These are phyloP conservation scores for Aspergillus fijiensis DNA, from an alignment of 2,329 filamentous ascomycete genomes.

Conservation along the genomic window DNA sequence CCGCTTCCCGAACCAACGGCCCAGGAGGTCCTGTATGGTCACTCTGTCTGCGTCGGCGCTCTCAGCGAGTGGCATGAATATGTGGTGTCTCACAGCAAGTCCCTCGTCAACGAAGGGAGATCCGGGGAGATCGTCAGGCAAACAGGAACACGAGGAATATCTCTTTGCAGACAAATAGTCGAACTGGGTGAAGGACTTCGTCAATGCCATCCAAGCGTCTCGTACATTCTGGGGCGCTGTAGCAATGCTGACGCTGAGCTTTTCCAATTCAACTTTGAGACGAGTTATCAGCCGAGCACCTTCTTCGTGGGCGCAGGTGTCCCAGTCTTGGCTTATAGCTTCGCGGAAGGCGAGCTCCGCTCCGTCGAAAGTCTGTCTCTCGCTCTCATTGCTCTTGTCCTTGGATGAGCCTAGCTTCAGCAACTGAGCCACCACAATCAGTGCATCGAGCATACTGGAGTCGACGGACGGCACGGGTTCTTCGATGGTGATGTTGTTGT, in stretches of 20 bases:
- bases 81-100: no score
- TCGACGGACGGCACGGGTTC: slow-evolving; percentile 29
- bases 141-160: neutral
- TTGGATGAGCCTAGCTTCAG: slow-evolving; percentile 38
- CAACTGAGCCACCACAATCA: slow-evolving; percentile 38
- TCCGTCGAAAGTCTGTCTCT: slow-evolving; percentile 16
- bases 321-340: slow-evolving; percentile 31
- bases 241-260: neutral
- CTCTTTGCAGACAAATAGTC: neutral
- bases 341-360: slow-evolving; percentile 30
- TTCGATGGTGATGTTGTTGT: neutral
- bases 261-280: slow-evolving; percentile 14
- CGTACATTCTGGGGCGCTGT: neutral
- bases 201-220: neutral
- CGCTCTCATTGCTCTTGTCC: slow-evolving; percentile 24
- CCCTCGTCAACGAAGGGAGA: no score
- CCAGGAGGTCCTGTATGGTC: slow-evolving; percentile 20
- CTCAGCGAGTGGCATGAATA: neutral
- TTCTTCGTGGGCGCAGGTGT: slow-evolving; percentile 19
- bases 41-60: slow-evolving; percentile 19
- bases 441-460: slow-evolving; percentile 32
- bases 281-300: slow-evolving; percentile 19
- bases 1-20: slow-evolving; percentile 17
- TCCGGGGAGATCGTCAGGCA: neutral
- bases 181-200: neutral